These are phyloP conservation scores for Pulveroboletus frians DNA, from an alignment of 768 basidiomycete genomes.

Conservation along the genomic window DNA sequence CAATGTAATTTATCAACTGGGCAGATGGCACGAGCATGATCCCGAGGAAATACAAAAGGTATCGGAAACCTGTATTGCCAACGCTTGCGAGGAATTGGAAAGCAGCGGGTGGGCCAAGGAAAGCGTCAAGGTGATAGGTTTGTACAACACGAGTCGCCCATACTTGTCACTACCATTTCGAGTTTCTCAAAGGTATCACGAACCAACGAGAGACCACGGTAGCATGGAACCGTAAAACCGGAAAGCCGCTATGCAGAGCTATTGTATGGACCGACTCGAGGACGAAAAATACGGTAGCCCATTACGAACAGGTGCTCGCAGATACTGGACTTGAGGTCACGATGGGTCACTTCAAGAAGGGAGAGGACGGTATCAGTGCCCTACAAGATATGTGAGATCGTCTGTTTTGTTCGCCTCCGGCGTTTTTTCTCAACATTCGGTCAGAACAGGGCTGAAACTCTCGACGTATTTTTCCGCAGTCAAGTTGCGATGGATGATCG, in stretches of 20 bases:
- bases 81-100: slow-evolving; percentile 67
- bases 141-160: slow-evolving; percentile 21
- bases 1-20: neutral
- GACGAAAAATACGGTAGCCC: slow-evolving; percentile 79
- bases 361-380: slow-evolving; percentile 59
- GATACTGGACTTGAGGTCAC: slow-evolving; percentile 70
- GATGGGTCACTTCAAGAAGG: slow-evolving; percentile 62
- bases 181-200: slow-evolving; percentile 63
- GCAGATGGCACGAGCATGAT: slow-evolving; percentile 94
- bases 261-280: slow-evolving; percentile 98
- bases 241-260: slow-evolving; percentile 80
- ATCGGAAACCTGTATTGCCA: slow-evolving; percentile 70
- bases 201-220: slow-evolving; percentile 97
- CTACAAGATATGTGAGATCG: slow-evolving; percentile 62
- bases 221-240: slow-evolving; percentile 87
- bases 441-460: slow-evolving; percentile 85
- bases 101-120: slow-evolving; percentile 69
- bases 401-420: neutral
- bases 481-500: slow-evolving; percentile 96
- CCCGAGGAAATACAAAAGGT: slow-evolving; percentile 73
- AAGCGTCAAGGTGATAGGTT: slow-evolving; percentile 90
- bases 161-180: neutral
- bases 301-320: slow-evolving; percentile 66
- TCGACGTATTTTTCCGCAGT: slow-evolving; percentile 98
- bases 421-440: neutral